These are phyloP conservation scores for Lenzites betulinus DNA, from an alignment of 768 basidiomycete species.

Conservation along the genomic window DNA sequence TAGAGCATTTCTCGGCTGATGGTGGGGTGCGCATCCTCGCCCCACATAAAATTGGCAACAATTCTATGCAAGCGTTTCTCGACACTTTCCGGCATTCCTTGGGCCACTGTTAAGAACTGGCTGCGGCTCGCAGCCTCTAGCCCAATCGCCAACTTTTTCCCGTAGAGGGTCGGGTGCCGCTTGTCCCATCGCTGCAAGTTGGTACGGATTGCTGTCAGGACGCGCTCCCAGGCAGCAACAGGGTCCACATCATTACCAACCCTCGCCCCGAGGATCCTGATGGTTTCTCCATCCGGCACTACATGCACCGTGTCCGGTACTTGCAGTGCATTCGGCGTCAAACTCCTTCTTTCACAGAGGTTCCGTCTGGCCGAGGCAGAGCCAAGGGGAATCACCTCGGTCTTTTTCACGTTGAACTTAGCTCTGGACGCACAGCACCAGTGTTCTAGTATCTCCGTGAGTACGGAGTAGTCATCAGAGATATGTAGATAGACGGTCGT, in stretches of 20 bases:
- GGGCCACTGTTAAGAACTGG: constrained; percentile 13
- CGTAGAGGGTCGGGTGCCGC: not conserved
- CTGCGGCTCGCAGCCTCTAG: constrained; percentile 1
- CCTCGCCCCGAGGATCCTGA: constrained; percentile 18
- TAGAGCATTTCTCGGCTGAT: not conserved
- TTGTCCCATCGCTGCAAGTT: constrained; percentile 1
- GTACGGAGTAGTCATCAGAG: constrained; percentile 28
- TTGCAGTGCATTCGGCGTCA: too few relatives aligned
- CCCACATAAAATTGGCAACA: not conserved
- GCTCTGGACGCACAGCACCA: constrained; percentile 46
- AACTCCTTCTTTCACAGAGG: not conserved
- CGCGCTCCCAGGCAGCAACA: not conserved
- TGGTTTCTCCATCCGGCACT: not conserved
- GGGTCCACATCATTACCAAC: constrained; percentile 15
- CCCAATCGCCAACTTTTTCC: not conserved
- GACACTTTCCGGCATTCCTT: constrained; percentile 25
- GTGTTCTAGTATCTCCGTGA: constrained; percentile 29
- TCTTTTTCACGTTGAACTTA: constrained; percentile 45
- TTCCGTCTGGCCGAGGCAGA: not conserved
- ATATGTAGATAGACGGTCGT: constrained; percentile 33
- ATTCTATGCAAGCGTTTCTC: not conserved
- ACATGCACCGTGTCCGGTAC: not conserved
- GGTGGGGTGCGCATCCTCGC: not conserved
- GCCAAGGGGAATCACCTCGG: constrained; percentile 36
- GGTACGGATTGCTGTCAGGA: not conserved